These are phyloP conservation scores for Inga laurina DNA, from an alignment of 306 rosid species.

Conservation along the genomic window DNA sequence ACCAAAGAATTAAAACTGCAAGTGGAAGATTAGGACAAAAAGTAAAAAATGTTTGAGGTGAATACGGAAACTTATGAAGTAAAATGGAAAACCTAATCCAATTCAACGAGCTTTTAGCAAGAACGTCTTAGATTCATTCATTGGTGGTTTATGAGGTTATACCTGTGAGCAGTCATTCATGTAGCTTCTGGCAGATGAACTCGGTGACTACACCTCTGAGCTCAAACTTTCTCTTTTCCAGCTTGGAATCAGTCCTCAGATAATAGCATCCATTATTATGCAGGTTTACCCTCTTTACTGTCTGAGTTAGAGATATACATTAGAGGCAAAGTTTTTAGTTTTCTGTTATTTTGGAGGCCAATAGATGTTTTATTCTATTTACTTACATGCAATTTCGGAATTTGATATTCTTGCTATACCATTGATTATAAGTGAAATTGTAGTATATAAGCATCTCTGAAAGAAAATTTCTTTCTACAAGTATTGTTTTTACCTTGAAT, in stretches of 20 bases:
- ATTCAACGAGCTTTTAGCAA: background rate
- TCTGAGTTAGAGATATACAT: constrained; percentile 8
- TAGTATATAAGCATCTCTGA: background rate
- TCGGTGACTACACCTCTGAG: constrained; percentile 82
- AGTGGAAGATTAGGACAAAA: background rate
- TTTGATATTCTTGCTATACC: background rate
- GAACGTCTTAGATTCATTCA: constrained; percentile 13
- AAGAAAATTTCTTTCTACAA: constrained; percentile 13
- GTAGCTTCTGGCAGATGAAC: constrained; percentile 85
- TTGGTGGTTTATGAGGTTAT: constrained; percentile 36
- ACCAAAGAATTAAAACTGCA: background rate
- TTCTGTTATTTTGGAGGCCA: constrained; percentile 28
- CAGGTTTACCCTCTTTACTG: constrained; percentile 60
- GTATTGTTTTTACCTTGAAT: background rate
- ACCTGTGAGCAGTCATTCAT: constrained; percentile 38
- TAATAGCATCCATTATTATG: constrained; percentile 91
- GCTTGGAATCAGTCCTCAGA: constrained; percentile 99
- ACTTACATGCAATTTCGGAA: constrained; percentile 5
- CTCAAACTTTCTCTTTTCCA: constrained; percentile 95
- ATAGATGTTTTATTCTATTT: constrained; percentile 21
- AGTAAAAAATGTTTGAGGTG: background rate
- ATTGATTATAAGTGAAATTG: background rate
- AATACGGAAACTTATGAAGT: constrained; percentile 18
- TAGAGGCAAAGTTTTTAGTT: constrained; percentile 3
- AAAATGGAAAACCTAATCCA: constrained; percentile 11